Base-by-base conservation (phyloP, 2,329 filamentous ascomycete genomes). In the Alternaria brassicicola region DNA sequence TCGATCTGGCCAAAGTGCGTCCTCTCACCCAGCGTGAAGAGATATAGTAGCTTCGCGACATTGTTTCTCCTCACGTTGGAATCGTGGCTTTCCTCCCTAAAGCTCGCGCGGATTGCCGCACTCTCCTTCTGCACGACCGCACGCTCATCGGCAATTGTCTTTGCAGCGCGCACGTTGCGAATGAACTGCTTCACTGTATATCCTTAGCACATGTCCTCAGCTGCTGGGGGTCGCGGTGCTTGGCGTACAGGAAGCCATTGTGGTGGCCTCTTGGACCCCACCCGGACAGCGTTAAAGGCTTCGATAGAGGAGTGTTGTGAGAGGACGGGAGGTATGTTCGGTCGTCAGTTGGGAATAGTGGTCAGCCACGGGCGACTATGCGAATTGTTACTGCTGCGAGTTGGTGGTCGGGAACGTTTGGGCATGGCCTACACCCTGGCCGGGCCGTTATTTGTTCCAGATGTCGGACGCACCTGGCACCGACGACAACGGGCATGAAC, bases 1-100 rank as follows among this genome's bases (percentile, higher is more conserved):
- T 99, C 95, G 76, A 99, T 99, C 84, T 99, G 95, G 50, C 95
- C 95, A 77, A 99, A 99, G 80, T 99, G 95, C 56, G 95, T 99
- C 73, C 95, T 88, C 81, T 99, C 95, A 65, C 95, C 95, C 39
- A 99, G 86, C 1, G 95, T 99, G 79, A 99, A 99, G 61, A 99
- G 91, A 78, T 99, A 99, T 36, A 99, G 86, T 33, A 99, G 87
- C 80, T 99, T 99, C 59, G 95, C 93, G 71, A 99, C 95, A 85
- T 99, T 99, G 84, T 99, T 99, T 76, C 95, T 89, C 81, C 94
- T 89, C 71, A 96, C 85, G 76, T 91, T 91, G 69, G 91, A 93
- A 77, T 99, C 93, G 74, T 90, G 88, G 80, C 92, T 96, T 82
- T 99, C 95, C 80, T 99, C 95, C 75, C 95, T 88, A 78, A 99